These are phyloP conservation scores for Isatis lusitanica DNA, from an alignment of 441 rosid species.

Conservation along the genomic window DNA sequence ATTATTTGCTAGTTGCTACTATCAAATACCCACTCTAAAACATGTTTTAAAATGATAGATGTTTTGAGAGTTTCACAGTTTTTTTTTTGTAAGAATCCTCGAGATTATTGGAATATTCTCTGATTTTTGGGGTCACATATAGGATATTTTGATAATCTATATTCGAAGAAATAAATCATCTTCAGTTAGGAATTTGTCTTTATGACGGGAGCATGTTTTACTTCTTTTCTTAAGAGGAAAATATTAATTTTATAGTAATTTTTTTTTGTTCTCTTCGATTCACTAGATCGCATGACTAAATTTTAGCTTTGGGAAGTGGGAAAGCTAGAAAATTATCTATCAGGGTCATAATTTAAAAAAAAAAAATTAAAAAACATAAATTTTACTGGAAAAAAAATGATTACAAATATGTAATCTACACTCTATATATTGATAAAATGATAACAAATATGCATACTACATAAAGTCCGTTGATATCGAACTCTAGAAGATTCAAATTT, in stretches of 20 bases:
- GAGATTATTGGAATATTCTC: background rate
- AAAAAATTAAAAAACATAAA: too few species aligned
- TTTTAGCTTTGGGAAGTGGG: background rate
- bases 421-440: too few species aligned
- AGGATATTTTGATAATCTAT: background rate
- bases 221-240: background rate
- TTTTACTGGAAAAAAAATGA: too few species aligned
- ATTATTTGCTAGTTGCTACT: background rate
- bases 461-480: too few species aligned
- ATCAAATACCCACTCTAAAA: too few species aligned
- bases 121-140: background rate
- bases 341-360: too few species aligned
- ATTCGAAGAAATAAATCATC: background rate
- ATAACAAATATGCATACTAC: too few species aligned
- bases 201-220: background rate
- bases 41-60: too few species aligned
- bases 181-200: background rate
- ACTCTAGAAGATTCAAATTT: too few species aligned
- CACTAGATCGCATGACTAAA: background rate
- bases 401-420: too few species aligned
- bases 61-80: too few species aligned
- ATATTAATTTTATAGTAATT: background rate
- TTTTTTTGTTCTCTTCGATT: background rate
- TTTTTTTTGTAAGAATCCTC: background rate
- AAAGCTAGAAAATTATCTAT: too few species aligned